phyloP scores from a whole-genome alignment of 1,139 yeast genomes.

The Candida sanyaensis region DNA sequence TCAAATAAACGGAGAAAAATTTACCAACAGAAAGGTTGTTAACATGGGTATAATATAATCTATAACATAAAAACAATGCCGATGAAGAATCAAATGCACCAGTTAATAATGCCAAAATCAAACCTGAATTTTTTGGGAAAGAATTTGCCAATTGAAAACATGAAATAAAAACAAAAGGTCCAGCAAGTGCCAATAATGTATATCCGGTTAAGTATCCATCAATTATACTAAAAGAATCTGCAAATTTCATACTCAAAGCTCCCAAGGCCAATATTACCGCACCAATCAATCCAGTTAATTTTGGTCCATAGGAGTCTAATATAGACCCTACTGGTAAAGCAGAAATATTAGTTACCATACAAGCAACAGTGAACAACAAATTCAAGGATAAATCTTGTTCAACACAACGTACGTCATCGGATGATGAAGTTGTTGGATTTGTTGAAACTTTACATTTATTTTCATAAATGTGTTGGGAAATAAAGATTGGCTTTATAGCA shows the following conservation, averaged over 20 bases:
- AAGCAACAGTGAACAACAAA: conserved; percentile 80
- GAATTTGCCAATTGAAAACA: conserved; percentile 49
- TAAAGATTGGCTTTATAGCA: conserved; percentile 81
- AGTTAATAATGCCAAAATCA: conserved; percentile 43
- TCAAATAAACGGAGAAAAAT: conserved; percentile 66
- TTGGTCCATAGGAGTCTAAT: conserved; percentile 79
- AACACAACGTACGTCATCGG: conserved; percentile 46
- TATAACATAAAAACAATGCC: conserved; percentile 56
- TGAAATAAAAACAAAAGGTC: conserved; percentile 49
- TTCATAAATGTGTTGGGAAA: conserved; percentile 74
- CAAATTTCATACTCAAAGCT: conserved; percentile 46
- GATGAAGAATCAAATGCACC: conserved; percentile 50
- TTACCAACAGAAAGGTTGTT: conserved; percentile 35
- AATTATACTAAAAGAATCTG: conserved; percentile 23
- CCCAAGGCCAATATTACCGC: conserved; percentile 57
- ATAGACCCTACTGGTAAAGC: conserved; percentile 82
- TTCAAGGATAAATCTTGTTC: conserved; percentile 82
- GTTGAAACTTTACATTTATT: conserved; percentile 47
- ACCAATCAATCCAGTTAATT: conserved; percentile 77
- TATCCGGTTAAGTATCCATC: conserved; percentile 45
- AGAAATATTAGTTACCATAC: conserved; percentile 82
- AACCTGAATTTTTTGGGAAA: conserved; percentile 45
- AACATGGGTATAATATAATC: conserved; percentile 57
- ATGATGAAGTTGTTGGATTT: conserved; percentile 15
- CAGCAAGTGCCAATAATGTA: conserved; percentile 45